Base-by-base conservation (phyloP, 495 filamentous ascomycete species). In the Chlorociboria aeruginascens region DNA sequence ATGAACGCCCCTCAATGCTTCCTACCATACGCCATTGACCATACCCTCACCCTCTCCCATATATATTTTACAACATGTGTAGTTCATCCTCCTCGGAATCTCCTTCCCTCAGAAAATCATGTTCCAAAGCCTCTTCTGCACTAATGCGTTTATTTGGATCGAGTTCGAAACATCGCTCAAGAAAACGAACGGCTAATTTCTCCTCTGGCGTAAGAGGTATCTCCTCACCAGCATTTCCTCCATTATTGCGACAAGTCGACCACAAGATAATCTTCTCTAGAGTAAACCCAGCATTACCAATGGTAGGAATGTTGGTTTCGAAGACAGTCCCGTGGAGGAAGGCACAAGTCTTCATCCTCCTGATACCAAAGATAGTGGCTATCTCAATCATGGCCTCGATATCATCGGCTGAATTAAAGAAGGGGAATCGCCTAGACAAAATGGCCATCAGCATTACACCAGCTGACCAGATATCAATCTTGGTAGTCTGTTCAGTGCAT, bases 311-410 rank as follows among this genome's bases (percentile, higher is more conserved):
- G 32, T 78, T 93, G 4, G 85, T 88, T 58, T 97, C 88, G 53
- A 96, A 89, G 13, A 93, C 73, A 56, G 67, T 69, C 28, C 90
- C 92, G 56, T 98, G 92, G 49, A 95, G 69, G 28, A 79, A 70
- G 0, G 86, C 87, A n/a, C 80, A 82, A 11, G 72, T 59, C 52
- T 81, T 83, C 92, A 98, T 96, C 38, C 78, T 74, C 53, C 71
- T 73, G 12, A 71, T 74, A n/a, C 92, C 92, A 62, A 96, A 95
- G 39, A 97, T 93, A 45, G 87, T 92, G 13, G 89, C 83, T 53
- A 98, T 92, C 62, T 98, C 92, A 47, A 98, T 87, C 74, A 95
- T 83, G 28, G 93, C 92, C 57, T 98, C 92, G 42, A 98, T 78
- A 53, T 98, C 92, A 60, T 98, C 92, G 10, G 87, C 82, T 33